Conservation (phyloP, 2,329 filamentous ascomycete genomes). For the Cytospora mali region DNA sequence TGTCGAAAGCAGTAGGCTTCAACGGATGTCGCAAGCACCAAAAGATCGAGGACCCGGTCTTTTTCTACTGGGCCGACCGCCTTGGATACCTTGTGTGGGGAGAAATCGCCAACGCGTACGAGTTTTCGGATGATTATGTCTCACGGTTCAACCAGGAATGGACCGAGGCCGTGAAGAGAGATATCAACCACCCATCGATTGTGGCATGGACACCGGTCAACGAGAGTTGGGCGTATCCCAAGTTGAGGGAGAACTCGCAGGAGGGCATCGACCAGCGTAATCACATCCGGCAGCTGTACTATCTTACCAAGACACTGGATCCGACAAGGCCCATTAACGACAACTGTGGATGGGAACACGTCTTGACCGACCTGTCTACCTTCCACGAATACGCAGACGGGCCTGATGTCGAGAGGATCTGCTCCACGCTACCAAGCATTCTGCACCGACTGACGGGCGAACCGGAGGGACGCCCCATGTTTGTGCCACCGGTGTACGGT, state of each 20-base stretch:
- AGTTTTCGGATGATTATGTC: slow-evolving; percentile 61
- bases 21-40: slow-evolving; percentile 68
- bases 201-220: slow-evolving; percentile 71
- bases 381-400: slow-evolving; percentile 70
- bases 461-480: slow-evolving; percentile 57
- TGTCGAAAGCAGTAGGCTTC: slow-evolving; percentile 63
- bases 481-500: slow-evolving; percentile 49
- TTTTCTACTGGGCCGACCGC: slow-evolving; percentile 63
- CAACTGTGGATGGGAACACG: slow-evolving; percentile 74
- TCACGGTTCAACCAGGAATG: slow-evolving; percentile 66
- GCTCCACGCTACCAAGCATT: slow-evolving; percentile 55
- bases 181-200: slow-evolving; percentile 67
- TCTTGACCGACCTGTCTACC: slow-evolving; percentile 64
- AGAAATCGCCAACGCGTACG: slow-evolving; percentile 67
- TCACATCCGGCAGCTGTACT: slow-evolving; percentile 66
- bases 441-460: slow-evolving; percentile 41
- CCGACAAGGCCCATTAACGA: slow-evolving; percentile 68
- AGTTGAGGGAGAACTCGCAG: slow-evolving; percentile 58
- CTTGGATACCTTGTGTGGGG: slow-evolving; percentile 66
- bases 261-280: slow-evolving; percentile 61
- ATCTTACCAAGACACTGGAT: slow-evolving; percentile 64
- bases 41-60: slow-evolving; percentile 63
- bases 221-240: slow-evolving; percentile 64
- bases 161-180: slow-evolving; percentile 62
- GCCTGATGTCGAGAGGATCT: slow-evolving; percentile 56